Base-by-base conservation (phyloP, 1,284 basidiomycete species). In the Vanrija humicola region DNA sequence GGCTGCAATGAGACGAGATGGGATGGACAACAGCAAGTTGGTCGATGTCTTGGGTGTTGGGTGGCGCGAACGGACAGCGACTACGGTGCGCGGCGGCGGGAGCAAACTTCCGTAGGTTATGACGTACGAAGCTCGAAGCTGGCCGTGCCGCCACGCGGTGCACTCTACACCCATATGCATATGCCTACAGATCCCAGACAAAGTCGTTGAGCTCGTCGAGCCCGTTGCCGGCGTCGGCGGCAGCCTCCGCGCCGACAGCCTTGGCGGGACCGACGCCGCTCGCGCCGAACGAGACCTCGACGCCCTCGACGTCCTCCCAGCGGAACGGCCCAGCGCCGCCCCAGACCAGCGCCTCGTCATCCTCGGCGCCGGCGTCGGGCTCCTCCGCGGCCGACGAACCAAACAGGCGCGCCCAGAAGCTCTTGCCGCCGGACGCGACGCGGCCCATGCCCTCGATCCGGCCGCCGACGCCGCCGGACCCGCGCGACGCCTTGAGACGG, bases 221-320 rank as follows among this genome's bases (percentile, higher is more conserved):
- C 16, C 72, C 73, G 58, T 72, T 66, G 5, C 68, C 69, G 34
- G 43, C 47, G 38, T 54, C 61, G 23, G 38, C 43, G 5, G 16
- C 49, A n/a, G 38, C 51, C 12, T 43, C 47, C 14, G 19, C 34
- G 15, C 9, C 48, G 18, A 42, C 39, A 3, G 42, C 10, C 39
- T 50, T 58, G 9, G 62, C 58, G 39, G 48, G 47, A 0, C 73
- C 71, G 40, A 75, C 43, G 6, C 58, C 69, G 42, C 56, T 65
- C 3, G 62, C 64, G 0, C 43, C 73, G 64, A 69, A 75, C 46
- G 58, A 59, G 7, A 75, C 56, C 42, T 75, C 70, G 15, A 77
- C 68, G 8, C 74, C 75, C 48, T 75, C 75, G 6, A 77, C 60
- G 54, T 75, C 73, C 50, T 72, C 66, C 71, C 73, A 77, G 46